Conservation (phyloP, 169 alveolate species). For the Blepharisma undulans region DNA sequence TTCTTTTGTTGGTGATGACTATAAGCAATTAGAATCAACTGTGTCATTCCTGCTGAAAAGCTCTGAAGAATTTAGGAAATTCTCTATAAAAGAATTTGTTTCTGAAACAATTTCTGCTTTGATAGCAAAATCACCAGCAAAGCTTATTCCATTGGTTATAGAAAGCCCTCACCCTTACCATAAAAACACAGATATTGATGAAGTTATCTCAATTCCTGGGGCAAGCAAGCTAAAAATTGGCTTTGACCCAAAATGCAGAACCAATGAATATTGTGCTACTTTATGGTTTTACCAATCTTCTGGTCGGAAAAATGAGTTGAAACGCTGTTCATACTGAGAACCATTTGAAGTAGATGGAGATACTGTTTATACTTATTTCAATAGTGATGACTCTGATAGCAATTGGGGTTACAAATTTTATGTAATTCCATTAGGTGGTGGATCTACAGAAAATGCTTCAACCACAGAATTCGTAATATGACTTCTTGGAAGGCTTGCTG, state of each 20-base stretch:
- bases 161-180: conserved; percentile 19
- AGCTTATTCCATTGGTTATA: too few relatives aligned
- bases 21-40: too few relatives aligned
- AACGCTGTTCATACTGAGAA: conserved; percentile 15
- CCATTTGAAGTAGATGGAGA: conserved; percentile 32
- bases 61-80: too few relatives aligned
- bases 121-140: too few relatives aligned
- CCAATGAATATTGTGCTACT: conserved; percentile 9
- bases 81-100: too few relatives aligned
- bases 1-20: too few relatives aligned
- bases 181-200: neutral
- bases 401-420: conserved; percentile 42
- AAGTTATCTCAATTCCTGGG: neutral
- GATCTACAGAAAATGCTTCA: neutral
- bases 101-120: too few relatives aligned
- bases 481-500: neutral
- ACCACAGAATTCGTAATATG: neutral
- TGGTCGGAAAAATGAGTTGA: conserved; percentile 23
- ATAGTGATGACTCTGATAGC: conserved; percentile 16
- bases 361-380: conserved; percentile 30
- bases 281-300: conserved; percentile 9
- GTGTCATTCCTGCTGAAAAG: too few relatives aligned
- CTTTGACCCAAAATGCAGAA: neutral
- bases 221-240: neutral
- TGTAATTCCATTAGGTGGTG: neutral